These are phyloP conservation scores for Fraxinus sp. DNA, from an alignment of 305 asterid genomes.

Conservation along the genomic window DNA sequence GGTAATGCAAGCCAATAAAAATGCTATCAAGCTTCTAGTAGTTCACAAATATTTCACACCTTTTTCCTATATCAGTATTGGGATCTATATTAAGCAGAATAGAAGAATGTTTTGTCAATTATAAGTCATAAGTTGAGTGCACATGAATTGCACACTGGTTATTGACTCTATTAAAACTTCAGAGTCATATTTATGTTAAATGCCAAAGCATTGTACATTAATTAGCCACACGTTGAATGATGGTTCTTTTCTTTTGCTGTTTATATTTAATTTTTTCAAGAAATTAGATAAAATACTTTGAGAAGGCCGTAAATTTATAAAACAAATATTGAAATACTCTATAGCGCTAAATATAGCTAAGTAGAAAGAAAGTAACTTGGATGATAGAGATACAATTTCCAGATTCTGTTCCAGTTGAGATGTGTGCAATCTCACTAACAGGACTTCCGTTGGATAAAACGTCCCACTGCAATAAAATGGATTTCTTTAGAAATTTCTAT, in stretches of 20 bases:
- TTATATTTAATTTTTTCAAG: not conserved
- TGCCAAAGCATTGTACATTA: not conserved
- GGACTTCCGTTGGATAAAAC: constrained; percentile 41
- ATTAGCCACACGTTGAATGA: not conserved
- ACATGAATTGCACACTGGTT: not conserved
- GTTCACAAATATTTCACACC: not conserved
- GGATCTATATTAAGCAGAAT: not conserved
- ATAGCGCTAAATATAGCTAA: not conserved
- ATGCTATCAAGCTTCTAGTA: not conserved
- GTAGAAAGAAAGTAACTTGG: constrained; percentile 43
- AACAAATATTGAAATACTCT: not conserved
- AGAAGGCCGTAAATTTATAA: not conserved
- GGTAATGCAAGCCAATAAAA: not conserved
- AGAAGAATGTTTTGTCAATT: not conserved
- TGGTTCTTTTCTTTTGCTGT: not conserved
- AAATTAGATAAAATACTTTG: not conserved
- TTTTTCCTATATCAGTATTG: not conserved
- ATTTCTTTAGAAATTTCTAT: not conserved
- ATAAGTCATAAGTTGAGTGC: not conserved
- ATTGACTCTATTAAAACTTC: not conserved
- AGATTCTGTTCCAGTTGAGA: constrained; percentile 49
- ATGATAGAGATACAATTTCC: constrained; percentile 53
- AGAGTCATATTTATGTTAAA: not conserved
- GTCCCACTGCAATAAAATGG: constrained; percentile 59
- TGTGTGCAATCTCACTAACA: constrained; percentile 38